These are phyloP conservation scores for Solanum sitiens DNA, from an alignment of 257 asterid species.

Conservation along the genomic window DNA sequence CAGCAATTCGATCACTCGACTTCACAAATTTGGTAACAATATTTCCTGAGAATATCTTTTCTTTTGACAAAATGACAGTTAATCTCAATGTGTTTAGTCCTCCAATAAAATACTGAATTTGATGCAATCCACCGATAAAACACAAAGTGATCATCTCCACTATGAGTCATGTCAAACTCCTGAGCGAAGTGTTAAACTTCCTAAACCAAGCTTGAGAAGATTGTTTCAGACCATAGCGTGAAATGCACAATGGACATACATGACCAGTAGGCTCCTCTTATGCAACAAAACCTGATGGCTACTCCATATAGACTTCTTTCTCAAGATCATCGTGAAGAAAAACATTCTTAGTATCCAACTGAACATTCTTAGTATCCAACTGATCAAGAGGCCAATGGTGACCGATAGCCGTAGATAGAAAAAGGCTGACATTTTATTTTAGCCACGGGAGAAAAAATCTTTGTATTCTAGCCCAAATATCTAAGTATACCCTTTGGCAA, in stretches of 20 bases:
- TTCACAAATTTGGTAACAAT: neutral
- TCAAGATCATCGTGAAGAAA: neutral
- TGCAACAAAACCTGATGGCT: neutral
- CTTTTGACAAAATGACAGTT: neutral
- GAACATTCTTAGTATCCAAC: neutral
- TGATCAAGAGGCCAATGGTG: neutral
- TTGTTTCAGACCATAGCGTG: neutral
- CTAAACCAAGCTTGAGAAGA: neutral
- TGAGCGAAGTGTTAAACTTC: neutral
- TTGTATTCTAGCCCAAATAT: neutral
- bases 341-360: neutral
- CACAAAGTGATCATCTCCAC: neutral
- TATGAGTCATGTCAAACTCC: neutral
- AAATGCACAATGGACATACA: neutral
- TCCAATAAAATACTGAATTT: neutral
- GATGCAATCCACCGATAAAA: neutral
- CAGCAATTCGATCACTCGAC: neutral
- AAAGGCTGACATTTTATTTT: neutral
- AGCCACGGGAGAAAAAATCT: neutral
- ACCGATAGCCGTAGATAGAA: neutral
- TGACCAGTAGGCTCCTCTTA: neutral
- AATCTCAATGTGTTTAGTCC: neutral
- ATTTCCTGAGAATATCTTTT: neutral
- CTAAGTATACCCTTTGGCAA: neutral
- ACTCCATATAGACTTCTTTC: neutral